Evolutionary conservation across 345 rosid genomes (phyloP), one percentile per base, ranked within the genome.

Genomic region (Bruguiera sexangula): DNA sequence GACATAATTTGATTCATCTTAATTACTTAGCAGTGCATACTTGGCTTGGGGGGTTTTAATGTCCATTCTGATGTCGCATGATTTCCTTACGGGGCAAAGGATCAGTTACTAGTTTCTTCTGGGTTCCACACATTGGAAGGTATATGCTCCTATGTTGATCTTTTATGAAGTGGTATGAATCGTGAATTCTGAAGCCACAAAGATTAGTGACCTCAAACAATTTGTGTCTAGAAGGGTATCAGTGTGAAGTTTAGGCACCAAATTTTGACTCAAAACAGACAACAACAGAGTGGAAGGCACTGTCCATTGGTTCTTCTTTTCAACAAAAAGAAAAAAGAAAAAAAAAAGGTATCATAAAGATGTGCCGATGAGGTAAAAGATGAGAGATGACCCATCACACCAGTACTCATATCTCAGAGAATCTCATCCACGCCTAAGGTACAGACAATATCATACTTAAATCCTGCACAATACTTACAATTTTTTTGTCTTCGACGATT

Each of bases 191-290:
- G 1, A 31, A 24, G 39, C 26, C 57, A 22, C 19, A 66, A 6
- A 9, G 15, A 7, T 34, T 59, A 66, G 60, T 31, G 60, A 31
- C 51, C 13, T 55, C 31, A 26, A 30, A 29, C 83, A 76, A 80
- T 82, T 85, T 37, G 86, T 91, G 63, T 30, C 59, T 65, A 90
- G 79, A 1, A 80, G 29, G 26, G 67, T 65, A 69, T 34, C 48
- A 59, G 10, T 27, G 46, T 7, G 37, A 34, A 34, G 37, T 34
- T 34, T 34, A 34, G 37, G 8, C 37, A 34, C 37, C 9, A 0
- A 34, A 34, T 6, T 34, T 34, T 34, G 37, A 34, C 1, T 34
- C 37, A 34, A 34, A 34, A 6, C 6, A 34, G 37, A 34, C 37
- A 34, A 34, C 37, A 6, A 7, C 37, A 34, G 7, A 34, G 37